Evolutionary conservation across 106 monocot genomes (phyloP), one percentile per base, ranked within the genome.

Genomic region (Dendrobium chrysotoxum): DNA sequence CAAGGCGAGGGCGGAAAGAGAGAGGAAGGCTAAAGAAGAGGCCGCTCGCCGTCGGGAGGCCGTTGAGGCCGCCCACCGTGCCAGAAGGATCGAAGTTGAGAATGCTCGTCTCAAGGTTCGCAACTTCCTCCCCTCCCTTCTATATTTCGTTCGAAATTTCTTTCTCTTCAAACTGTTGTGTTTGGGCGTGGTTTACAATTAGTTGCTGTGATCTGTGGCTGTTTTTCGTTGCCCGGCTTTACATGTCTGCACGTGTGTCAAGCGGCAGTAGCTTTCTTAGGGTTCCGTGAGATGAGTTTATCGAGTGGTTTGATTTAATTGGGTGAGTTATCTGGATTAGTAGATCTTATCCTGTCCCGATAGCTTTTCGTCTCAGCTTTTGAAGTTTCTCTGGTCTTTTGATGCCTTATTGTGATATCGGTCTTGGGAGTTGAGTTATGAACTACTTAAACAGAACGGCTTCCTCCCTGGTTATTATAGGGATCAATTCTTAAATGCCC

Each of bases 1-100:
- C 25, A 92, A 66, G 92, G 86, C 83, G 67, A 86, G 75, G 84
- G 40, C 84, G 28, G 97, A 98, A 72, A 79, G 87, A 79, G 97
- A 98, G 88, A 83, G 80, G 82, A 84, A 84, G 40, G 92, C 91
- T 81, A 94, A 87, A 87, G 92, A 83, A n/a, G 97, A 94, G 85
- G 92, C 94, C 12, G 85, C 88, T 64, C 80, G 83, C 50, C 94
- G 81, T 15, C 90, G 92, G 2, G 92, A 98, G 17, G 97, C 94
- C 41, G 78, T 98, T 83, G 97, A 94, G 66, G 84, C 84, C 0
- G 87, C 86, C 40, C 94, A 94, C 81, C 75, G 84, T 21, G 76
- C 64, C 74, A 84, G 75, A 42, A 83, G 94, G 77, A 87, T 92
- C 64, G 92, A 92, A 7, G 92, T 89, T 47, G 84, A 87, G 40